These are phyloP conservation scores for Geosmithia flava DNA, from an alignment of 2,329 filamentous ascomycete genomes.

Conservation along the genomic window DNA sequence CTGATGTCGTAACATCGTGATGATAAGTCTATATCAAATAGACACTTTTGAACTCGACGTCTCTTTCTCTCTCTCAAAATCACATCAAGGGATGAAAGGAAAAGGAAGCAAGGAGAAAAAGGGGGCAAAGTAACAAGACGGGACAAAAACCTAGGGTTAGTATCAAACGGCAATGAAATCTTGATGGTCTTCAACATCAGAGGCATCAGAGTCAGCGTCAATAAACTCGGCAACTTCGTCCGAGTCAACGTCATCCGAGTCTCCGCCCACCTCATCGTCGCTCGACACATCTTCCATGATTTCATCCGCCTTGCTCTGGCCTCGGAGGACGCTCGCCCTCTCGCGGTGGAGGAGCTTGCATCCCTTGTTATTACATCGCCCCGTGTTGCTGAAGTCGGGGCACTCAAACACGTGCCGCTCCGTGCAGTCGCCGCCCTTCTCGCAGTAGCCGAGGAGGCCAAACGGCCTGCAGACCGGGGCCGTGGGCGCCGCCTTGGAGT, in stretches of 20 bases:
- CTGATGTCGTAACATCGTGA: no score
- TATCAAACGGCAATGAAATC: constrained; percentile 41
- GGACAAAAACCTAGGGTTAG: neutral
- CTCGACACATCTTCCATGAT: constrained; percentile 62
- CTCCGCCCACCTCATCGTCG: constrained; percentile 64
- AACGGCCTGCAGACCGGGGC: constrained; percentile 77
- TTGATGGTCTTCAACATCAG: constrained; percentile 43
- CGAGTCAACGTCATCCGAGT: constrained; percentile 70
- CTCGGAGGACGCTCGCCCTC: constrained; percentile 68
- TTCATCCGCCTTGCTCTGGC: constrained; percentile 40
- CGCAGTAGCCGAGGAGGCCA: constrained; percentile 79
- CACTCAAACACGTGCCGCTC: constrained; percentile 88
- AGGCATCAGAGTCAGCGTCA: constrained; percentile 38
- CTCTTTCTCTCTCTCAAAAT: neutral
- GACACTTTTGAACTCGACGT: neutral
- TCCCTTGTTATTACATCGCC: constrained; percentile 65
- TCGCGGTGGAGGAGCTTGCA: constrained; percentile 84
- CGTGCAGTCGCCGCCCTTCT: constrained; percentile 63
- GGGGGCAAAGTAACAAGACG: neutral
- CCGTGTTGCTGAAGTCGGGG: constrained; percentile 87
- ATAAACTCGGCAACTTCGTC: constrained; percentile 60
- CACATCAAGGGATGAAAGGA: neutral
- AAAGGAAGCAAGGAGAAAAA: neutral
- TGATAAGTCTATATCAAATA: no score
- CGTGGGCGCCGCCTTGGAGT: constrained; percentile 64